Base-by-base conservation (phyloP, 2,329 filamentous ascomycete species). In the Colletotrichum sp. region DNA sequence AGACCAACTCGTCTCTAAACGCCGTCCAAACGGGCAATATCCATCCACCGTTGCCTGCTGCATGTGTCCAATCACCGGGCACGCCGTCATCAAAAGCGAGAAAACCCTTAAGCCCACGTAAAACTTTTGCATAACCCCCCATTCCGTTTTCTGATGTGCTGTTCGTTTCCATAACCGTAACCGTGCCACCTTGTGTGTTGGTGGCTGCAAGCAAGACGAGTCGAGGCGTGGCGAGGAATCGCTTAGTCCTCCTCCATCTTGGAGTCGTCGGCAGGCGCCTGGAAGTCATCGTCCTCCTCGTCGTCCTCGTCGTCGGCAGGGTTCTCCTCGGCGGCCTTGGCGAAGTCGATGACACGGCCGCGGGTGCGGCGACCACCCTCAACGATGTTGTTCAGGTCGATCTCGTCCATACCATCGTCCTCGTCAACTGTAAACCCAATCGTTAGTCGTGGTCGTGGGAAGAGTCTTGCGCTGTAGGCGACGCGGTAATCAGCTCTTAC, bases 271-370 rank as follows among this genome's bases (percentile, higher is more conserved):
- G 90, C 89, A 52, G 90, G 83, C 66, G 91, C 91, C 82, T 93
- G 87, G 83, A 93, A 93, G 80, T 89, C 92, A 61, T 92, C 94
- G 75, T 94, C 93, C 61, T 94, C 94, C 0, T 97, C 94, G 59
- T 96, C 95, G 34, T 96, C 93, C 16, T 95, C 94, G 7, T 96
- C 94, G 9, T 94, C 93, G n/a, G 92, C 91, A 62, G 91, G 92
- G 80, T 94, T 91, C 85, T 98, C 92, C 85, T 94, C 90, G 30
- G 95, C 95, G 24, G 96, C 96, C 88, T 98, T 96, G 81, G 94
- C 94, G 86, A 95, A 98, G 89, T 98, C 95, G 84, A 98, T 98
- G 82, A 93, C 90, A 85, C 95, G 95, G 83, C 96, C 96, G 82
- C 96, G 96, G 78, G 96, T 98, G 85, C 97, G 96, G 81, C 93